These are phyloP conservation scores for Carex scoparia DNA, from an alignment of 176 grass and related monocot species.

Conservation along the genomic window DNA sequence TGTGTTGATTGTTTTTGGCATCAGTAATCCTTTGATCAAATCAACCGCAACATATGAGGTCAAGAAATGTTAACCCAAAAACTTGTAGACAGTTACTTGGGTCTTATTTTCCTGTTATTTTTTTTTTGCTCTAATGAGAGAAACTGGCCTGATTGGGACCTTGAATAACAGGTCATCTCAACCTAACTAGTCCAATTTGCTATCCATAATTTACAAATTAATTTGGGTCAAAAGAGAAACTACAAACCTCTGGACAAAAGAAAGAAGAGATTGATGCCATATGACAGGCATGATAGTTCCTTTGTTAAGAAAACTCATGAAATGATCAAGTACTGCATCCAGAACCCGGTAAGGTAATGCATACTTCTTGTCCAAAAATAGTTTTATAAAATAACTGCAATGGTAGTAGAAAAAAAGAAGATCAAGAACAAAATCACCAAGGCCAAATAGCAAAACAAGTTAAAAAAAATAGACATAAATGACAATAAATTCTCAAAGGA, in stretches of 20 bases:
- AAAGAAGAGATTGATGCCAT: conserved; percentile 95
- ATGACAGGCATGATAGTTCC: conserved; percentile 81
- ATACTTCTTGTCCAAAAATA: conserved; percentile 98
- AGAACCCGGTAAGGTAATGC: conserved; percentile 76
- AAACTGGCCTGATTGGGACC: neutral
- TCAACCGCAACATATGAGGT: neutral
- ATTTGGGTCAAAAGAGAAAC: neutral
- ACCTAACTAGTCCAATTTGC: neutral
- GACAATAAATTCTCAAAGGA: neutral
- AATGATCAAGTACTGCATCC: conserved; percentile 83
- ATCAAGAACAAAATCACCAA: conserved; percentile 14
- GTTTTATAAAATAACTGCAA: conserved; percentile 96
- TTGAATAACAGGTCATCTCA: neutral
- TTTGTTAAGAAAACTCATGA: conserved; percentile 74
- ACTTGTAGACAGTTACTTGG: neutral
- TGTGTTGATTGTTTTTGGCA: neutral
- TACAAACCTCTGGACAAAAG: conserved; percentile 85
- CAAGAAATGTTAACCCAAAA: neutral
- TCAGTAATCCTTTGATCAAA: neutral
- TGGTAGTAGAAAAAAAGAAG: neutral
- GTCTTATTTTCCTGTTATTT: too few species aligned
- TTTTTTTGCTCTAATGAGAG: neutral
- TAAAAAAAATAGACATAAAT: neutral
- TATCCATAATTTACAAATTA: neutral
- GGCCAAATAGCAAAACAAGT: neutral